A percentile compares a stretch with the other conserved stretches of the same genome.
phyloP scores from a whole-genome alignment of 768 basidiomycete species.

The Lactarius evosmus region DNA sequence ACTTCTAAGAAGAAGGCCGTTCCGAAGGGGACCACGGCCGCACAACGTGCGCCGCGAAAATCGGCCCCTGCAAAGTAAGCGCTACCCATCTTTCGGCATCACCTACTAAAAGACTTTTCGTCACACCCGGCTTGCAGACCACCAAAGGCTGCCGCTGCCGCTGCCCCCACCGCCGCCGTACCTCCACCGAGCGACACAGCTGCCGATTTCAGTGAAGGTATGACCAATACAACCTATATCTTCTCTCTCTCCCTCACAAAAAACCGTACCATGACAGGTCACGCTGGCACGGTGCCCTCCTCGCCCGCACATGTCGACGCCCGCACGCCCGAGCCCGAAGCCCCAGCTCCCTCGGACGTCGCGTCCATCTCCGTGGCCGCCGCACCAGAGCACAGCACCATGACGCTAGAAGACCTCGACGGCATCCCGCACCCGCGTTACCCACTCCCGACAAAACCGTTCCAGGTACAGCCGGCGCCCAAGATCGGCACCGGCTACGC shows the following conservation, averaged over 20 bases:
- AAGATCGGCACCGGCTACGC: constrained; percentile 77
- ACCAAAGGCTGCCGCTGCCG: neutral
- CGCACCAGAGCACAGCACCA: constrained; percentile 9
- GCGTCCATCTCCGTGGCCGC: constrained; percentile 2
- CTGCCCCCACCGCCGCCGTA: constrained; percentile 7
- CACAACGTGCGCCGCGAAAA: constrained; percentile 34
- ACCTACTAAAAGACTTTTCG: neutral
- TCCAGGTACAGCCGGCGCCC: constrained; percentile 73
- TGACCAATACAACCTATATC: neutral
- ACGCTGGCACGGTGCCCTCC: constrained; percentile 28
- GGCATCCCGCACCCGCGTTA: constrained; percentile 65
- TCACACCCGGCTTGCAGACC: neutral
- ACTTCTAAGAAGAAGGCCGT: constrained; percentile 31
- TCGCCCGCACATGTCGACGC: constrained; percentile 21
- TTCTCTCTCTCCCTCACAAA: neutral
- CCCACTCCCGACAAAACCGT: constrained; percentile 78
- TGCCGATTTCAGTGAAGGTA: constrained; percentile 21
- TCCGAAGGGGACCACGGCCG: constrained; percentile 30
- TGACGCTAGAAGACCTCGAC: constrained; percentile 44
- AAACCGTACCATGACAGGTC: constrained; percentile 17
- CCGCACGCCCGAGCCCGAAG: constrained; percentile 20
- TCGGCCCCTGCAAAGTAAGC: constrained; percentile 33
- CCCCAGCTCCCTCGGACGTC: neutral
- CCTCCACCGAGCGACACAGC: constrained; percentile 7
- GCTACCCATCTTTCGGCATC: neutral